These are phyloP conservation scores for Cucurbita pepo DNA, from an alignment of 306 rosid genomes.

Conservation along the genomic window DNA sequence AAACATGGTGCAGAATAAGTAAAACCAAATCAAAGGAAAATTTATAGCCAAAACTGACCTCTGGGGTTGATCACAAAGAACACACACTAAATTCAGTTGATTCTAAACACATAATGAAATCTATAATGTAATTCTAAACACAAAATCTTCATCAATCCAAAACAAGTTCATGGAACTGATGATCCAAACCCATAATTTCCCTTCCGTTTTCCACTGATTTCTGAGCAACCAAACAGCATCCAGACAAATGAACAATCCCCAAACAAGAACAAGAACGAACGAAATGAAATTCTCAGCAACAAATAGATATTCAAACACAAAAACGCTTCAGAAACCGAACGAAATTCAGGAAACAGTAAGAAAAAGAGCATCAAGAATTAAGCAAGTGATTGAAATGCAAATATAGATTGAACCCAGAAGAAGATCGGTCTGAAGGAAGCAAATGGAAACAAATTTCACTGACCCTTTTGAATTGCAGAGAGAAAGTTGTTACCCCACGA, in stretches of 20 bases:
- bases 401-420: background rate
- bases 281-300: background rate
- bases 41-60: background rate
- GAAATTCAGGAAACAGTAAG: background rate
- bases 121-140: background rate
- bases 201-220: background rate
- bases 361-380: background rate
- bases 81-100: background rate
- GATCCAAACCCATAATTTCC: background rate
- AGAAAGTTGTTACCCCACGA: background rate
- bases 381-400: background rate
- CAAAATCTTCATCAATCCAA: background rate
- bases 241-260: background rate
- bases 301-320: background rate
- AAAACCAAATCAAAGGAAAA: background rate
- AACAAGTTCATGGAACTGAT: background rate
- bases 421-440: background rate
- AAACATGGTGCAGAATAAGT: background rate
- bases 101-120: background rate
- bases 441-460: background rate
- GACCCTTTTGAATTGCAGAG: slow-evolving; percentile 6
- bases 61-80: background rate
- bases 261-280: background rate
- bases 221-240: slow-evolving; percentile 1
- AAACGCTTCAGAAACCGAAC: background rate